Percentiles rank a stretch among this genome's conserved stretches.
Evolutionary conservation across 2,329 filamentous ascomycete species (phyloP).

Genomic region (Dactylellina drechsleri): DNA sequence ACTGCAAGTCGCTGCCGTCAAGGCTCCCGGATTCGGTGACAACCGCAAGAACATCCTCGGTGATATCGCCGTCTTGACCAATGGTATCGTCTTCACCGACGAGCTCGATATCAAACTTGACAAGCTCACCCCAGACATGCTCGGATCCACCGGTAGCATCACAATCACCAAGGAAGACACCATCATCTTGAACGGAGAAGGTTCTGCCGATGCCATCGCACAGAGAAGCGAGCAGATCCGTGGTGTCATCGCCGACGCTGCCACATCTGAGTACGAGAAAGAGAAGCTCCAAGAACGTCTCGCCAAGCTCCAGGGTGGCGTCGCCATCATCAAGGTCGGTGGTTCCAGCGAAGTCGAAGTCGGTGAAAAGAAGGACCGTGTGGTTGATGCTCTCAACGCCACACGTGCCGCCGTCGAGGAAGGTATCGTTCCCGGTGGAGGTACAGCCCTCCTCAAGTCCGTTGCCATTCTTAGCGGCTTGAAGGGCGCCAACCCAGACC

Average conservation of each 20-base stretch:
- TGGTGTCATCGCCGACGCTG: constrained; percentile 91
- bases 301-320: constrained; percentile 97
- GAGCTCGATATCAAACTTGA: constrained; percentile 99
- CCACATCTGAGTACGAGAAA: constrained; percentile 99
- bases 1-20: constrained; percentile 97
- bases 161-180: constrained; percentile 99
- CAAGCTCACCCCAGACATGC: constrained; percentile 94
- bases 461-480: constrained; percentile 83
- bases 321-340: constrained; percentile 99
- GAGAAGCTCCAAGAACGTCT: constrained; percentile 99
- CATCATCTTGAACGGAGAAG: constrained; percentile 96
- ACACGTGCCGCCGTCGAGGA: constrained; percentile 98
- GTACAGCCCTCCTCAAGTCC: constrained; percentile 97
- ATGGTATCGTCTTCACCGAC: constrained; percentile 96
- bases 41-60: constrained; percentile 99
- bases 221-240: constrained; percentile 99
- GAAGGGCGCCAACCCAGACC: constrained; percentile 96
- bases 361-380: constrained; percentile 99
- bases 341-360: constrained; percentile 98
- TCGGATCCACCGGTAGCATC: constrained; percentile 96
- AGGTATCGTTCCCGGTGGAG: constrained; percentile 97
- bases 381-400: constrained; percentile 97
- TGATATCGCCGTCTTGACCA: constrained; percentile 93
- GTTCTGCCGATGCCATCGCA: constrained; percentile 89
- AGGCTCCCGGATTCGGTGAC: constrained; percentile 98